phyloP scores from a whole-genome alignment of 495 filamentous ascomycete species.

The Apiosordaria backusii region DNA sequence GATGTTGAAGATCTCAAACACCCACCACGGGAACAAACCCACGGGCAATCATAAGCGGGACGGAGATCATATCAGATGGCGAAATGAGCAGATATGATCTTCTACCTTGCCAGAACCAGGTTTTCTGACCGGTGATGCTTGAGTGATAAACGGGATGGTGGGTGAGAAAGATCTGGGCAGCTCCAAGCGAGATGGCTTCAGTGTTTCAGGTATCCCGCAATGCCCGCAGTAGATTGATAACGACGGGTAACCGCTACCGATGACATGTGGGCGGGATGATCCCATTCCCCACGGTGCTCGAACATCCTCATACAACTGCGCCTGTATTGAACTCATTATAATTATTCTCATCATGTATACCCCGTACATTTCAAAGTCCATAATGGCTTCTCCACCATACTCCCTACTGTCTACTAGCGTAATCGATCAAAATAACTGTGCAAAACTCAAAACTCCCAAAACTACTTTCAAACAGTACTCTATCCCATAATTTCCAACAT shows the following conservation, averaged over 20 bases:
- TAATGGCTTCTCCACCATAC: no score
- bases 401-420: not conserved
- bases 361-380: no score
- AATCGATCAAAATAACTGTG: not conserved
- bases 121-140: not conserved
- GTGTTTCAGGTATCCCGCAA: not conserved
- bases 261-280: not conserved
- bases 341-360: no score
- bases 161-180: not conserved
- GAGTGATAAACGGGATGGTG: no score
- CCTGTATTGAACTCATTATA: no score
- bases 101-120: not conserved
- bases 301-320: no score
- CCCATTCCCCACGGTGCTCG: no score
- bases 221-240: not conserved
- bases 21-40: not conserved
- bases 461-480: not conserved
- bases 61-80: not conserved
- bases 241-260: not conserved
- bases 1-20: not conserved
- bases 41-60: not conserved
- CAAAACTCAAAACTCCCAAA: not conserved
- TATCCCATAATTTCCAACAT: not conserved
- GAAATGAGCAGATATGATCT: not conserved
- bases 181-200: slow-evolving; percentile 4